Base-by-base conservation (phyloP, 352 stramenopile genomes). In the Phytophthora cactorum region DNA sequence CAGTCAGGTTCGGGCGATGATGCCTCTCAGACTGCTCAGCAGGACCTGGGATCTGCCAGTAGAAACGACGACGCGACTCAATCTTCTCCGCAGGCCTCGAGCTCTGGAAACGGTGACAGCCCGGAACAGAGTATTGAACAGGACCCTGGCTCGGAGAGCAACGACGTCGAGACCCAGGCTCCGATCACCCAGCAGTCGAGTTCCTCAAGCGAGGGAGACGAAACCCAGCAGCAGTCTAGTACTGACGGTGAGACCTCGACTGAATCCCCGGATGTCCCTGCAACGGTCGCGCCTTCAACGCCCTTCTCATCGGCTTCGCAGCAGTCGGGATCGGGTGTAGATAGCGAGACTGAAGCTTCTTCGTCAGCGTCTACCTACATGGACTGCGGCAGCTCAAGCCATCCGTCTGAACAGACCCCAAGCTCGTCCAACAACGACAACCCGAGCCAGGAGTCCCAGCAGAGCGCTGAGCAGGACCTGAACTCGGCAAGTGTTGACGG, bases 141-240 rank as follows among this genome's bases (percentile, higher is more conserved):
- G 38, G 11, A 28, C 3, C 39, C 47, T 5, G 52, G 38, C 38
- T 59, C 58, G 7, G 47, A 43, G 2, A 65, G 38, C 39, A 50
- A 43, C 22, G 17, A 53, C 12, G 59, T 44, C 15, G 28, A 46
- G 36, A 66, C 59, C 3, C 49, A 52, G 38, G 28, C 59, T 3
- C 41, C 59, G n/a, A 66, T 31, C 49, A 44, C 39, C 5, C 15
- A 59, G 41, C 58, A 60, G 41, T 52, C 58, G 14, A 59, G 47
- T 44, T 54, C 61, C 12, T 68, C 51, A 25, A 50, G 8, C 34
- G 12, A 67, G 28, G 22, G 38, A 45, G 59, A 53, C 17, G 59
- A 60, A 41, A 66, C 49, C 15, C 46, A 65, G 50, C 60, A 67
- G 36, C 46, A 60, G 41, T 52, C 58, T 25, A 59, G 47, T 44